Percentiles rank a stretch among this genome's conserved stretches.
Evolutionary conservation across 805 yeast species (phyloP).

Genomic region (Kluyveromyces aestuarii): DNA sequence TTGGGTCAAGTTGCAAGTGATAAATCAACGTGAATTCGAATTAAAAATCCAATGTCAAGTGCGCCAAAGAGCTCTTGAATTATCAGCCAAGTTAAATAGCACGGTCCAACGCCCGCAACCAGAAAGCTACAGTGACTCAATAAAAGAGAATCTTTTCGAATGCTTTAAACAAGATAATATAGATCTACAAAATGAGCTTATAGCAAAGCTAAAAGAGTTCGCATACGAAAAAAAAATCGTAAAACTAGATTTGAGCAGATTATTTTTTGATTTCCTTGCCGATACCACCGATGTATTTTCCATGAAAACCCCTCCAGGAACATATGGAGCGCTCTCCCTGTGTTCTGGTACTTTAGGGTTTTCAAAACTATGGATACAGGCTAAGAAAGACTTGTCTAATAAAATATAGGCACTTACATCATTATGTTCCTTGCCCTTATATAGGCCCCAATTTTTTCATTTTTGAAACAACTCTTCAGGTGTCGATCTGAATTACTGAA

Average conservation of each 20-base stretch:
- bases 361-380: conserved; percentile 22
- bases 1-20: conserved; percentile 33
- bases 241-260: conserved; percentile 34
- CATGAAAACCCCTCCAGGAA: conserved; percentile 27
- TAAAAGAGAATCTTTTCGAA: not conserved
- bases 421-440: not conserved
- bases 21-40: conserved; percentile 42
- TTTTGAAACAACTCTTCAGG: not conserved
- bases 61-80: conserved; percentile 26
- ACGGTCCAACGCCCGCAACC: not conserved
- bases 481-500: no score
- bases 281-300: conserved; percentile 40
- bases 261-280: conserved; percentile 39
- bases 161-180: conserved; percentile 2
- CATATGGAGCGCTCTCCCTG: conserved; percentile 24
- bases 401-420: not conserved
- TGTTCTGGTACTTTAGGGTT: conserved; percentile 24
- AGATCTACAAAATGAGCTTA: conserved; percentile 9
- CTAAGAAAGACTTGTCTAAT: conserved; percentile 10
- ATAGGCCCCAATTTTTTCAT: not conserved
- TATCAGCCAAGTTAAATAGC: conserved; percentile 11
- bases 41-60: conserved; percentile 53
- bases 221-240: conserved; percentile 30
- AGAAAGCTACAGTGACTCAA: not conserved
- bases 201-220: conserved; percentile 26